Base-by-base conservation (phyloP, 768 basidiomycete species). In the Suillus variegatus region DNA sequence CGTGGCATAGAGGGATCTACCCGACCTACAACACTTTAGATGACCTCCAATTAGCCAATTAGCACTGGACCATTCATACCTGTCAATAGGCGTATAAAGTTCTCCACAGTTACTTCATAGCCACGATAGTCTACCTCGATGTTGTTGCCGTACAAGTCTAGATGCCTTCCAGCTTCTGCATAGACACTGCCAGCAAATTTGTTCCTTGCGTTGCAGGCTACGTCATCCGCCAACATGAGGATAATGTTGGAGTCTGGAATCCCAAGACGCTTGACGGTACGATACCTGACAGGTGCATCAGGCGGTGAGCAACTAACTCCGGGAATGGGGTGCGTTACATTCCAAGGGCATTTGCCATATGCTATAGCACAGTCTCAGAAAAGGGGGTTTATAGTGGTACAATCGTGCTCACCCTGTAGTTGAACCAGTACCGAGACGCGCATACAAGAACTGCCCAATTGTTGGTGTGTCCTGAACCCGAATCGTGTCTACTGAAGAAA, bases 181-280 rank as follows among this genome's bases (percentile, higher is more conserved):
- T 94, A 99, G 4, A 99, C 95, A 57, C 89, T 92, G 1, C 90
- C 97, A 2, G 97, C 90, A 72, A 95, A 97, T 60, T 86, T 88
- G 80, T 99, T 99, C 47, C 97, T 86, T 9, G 93, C 72, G 74
- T 98, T 97, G 73, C 97, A 99, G 0, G 97, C 93, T 2, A 86
- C 93, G 74, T 99, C 97, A 75, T 99, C 97, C 7, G 97, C 94
- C 61, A 99, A 86, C 97, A 99, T 99, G 62, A 99, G 89, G 77
- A 99, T 97, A 75, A 99, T 99, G 71, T 99, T 96, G 13, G 94
- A 95, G 80, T 99, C 97, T 22, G 97, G 97, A 65, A 99, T 97
- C 16, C 97, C 97, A 12, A 99, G 86, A 8, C 96, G 90, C 75
- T 99, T 99, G 63, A 99, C 95, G 1, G 97, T 99, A 65, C 97